These are phyloP conservation scores for Aspergillus transmontanensis DNA, from an alignment of 2,329 filamentous ascomycete species.

Conservation along the genomic window DNA sequence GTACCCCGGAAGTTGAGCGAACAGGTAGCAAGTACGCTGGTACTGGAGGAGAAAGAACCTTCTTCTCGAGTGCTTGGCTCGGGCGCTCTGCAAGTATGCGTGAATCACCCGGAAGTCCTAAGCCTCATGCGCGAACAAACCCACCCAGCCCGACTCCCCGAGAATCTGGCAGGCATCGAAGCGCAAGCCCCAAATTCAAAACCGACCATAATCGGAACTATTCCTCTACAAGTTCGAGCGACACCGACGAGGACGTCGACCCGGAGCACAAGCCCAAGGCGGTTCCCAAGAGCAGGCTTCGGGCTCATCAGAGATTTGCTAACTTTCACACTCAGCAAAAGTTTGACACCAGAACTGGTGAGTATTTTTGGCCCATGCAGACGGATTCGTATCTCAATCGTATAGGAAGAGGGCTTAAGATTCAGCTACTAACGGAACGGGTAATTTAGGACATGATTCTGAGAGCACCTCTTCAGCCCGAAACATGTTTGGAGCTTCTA, in stretches of 20 bases:
- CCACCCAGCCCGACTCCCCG: slow-evolving; percentile 37
- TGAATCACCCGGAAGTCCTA: slow-evolving; percentile 47
- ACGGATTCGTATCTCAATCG: not conserved
- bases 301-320: slow-evolving; percentile 31
- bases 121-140: slow-evolving; percentile 37
- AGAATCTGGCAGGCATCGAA: slow-evolving; percentile 41
- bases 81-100: slow-evolving; percentile 57
- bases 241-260: slow-evolving; percentile 32
- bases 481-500: slow-evolving; percentile 13
- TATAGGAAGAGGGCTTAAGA: not conserved
- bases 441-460: slow-evolving; percentile 34
- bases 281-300: slow-evolving; percentile 42
- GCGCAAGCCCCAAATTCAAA: slow-evolving; percentile 46
- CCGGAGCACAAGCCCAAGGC: slow-evolving; percentile 42
- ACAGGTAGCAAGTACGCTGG: slow-evolving; percentile 58
- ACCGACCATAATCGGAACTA: slow-evolving; percentile 35
- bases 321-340: slow-evolving; percentile 29
- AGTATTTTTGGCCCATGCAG: slow-evolving; percentile 19
- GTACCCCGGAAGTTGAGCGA: slow-evolving; percentile 50
- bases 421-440: slow-evolving; percentile 27
- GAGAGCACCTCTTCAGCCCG: slow-evolving; percentile 32
- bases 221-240: slow-evolving; percentile 44
- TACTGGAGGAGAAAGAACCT: slow-evolving; percentile 59
- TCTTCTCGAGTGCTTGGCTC: slow-evolving; percentile 54
- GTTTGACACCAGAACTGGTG: slow-evolving; percentile 33